Conservation (phyloP, 345 rosid species). For the Dovyalis caffra region DNA sequence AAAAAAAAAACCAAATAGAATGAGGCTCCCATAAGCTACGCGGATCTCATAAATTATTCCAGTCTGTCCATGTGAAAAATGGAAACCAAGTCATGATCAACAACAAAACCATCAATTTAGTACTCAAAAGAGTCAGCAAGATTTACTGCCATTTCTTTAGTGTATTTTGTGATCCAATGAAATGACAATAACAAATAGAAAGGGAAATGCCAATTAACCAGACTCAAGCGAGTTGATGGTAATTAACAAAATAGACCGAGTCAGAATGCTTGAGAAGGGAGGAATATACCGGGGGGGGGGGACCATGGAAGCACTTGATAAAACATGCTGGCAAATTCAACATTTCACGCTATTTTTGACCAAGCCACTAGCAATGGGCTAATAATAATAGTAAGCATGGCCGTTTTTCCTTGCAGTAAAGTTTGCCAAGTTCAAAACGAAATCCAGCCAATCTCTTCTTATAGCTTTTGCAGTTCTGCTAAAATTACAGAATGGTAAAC, state of each 20-base stretch:
- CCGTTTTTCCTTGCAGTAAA: not conserved
- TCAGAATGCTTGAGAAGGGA: not conserved
- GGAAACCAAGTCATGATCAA: not conserved
- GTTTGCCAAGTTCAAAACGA: too few species aligned
- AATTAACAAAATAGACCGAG: not conserved
- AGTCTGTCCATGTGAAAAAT: not conserved
- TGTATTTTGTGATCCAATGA: too few species aligned
- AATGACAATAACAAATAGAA: not conserved
- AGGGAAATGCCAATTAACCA: not conserved
- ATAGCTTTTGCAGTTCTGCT: not conserved
- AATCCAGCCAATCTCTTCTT: not conserved
- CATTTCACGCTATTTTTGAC: slow-evolving; percentile 21
- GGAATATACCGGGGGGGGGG: too few species aligned
- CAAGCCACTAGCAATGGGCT: too few species aligned
- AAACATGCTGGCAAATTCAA: slow-evolving; percentile 10
- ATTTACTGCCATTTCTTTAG: too few species aligned
- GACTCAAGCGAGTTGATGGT: not conserved
- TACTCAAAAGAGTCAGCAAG: not conserved
- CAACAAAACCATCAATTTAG: not conserved
- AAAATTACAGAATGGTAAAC: not conserved
- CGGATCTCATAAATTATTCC: not conserved
- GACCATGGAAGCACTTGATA: not conserved
- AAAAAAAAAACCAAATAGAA: not conserved
- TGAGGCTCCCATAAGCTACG: not conserved
- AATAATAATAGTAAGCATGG: not conserved